Percentiles rank a stretch among this genome's conserved stretches.
phyloP scores from a whole-genome alignment of 257 asterid genomes.

The Petunia axillaris region DNA sequence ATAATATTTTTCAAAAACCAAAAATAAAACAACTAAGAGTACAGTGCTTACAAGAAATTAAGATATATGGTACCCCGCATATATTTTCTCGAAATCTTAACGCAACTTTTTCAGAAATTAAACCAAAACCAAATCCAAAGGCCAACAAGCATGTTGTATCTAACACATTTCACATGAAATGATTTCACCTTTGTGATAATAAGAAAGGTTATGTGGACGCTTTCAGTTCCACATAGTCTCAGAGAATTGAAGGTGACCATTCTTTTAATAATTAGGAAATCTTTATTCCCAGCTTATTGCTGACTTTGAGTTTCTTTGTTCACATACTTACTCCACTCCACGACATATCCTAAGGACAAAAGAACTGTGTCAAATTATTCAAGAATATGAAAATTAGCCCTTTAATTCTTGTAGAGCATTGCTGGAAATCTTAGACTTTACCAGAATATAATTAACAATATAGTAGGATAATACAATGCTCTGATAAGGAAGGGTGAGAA shows the following conservation, averaged over 20 bases:
- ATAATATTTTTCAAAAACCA: too few relatives aligned
- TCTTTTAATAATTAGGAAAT: not conserved
- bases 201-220: not conserved
- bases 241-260: not conserved
- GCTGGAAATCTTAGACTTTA: not conserved
- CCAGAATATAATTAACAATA: not conserved
- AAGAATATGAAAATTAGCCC: not conserved
- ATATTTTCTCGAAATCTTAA: too few relatives aligned
- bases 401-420: not conserved
- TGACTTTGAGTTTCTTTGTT: not conserved
- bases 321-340: conserved; percentile 1
- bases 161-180: not conserved
- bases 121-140: not conserved
- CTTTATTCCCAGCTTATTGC: not conserved
- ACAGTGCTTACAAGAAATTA: too few relatives aligned
- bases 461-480: not conserved
- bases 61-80: too few relatives aligned
- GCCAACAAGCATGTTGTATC: not conserved
- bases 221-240: conserved; percentile 4
- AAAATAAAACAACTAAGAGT: too few relatives aligned
- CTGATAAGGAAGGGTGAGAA: not conserved
- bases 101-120: too few relatives aligned
- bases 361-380: not conserved
- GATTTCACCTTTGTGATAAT: not conserved
- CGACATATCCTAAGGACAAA: not conserved